Evolutionary conservation across 495 filamentous ascomycete species (phyloP).

Genomic region (Podospora appendiculata): DNA sequence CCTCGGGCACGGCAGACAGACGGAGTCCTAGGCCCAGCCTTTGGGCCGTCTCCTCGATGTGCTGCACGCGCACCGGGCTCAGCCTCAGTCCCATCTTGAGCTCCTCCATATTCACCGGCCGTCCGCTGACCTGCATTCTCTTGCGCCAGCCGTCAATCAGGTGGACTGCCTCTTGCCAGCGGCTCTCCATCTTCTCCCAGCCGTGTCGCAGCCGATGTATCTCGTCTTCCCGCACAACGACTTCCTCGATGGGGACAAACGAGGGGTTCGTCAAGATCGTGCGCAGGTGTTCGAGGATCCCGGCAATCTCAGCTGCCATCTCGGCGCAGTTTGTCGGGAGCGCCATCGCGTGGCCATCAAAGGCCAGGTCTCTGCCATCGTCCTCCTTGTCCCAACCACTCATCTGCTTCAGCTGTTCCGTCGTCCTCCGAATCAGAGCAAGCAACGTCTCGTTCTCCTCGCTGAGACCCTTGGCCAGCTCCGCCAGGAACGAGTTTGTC

Average conservation of each 20-base stretch:
- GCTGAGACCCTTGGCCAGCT: conserved; percentile 77
- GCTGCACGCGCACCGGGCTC: conserved; percentile 49
- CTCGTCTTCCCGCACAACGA: conserved; percentile 83
- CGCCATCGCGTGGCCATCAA: conserved; percentile 33
- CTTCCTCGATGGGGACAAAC: conserved; percentile 92
- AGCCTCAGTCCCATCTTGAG: conserved; percentile 67
- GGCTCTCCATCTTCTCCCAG: conserved; percentile 83
- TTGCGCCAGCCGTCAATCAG: conserved; percentile 93
- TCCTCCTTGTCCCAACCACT: conserved; percentile 53
- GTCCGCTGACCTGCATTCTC: conserved; percentile 69
- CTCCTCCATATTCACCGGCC: conserved; percentile 76
- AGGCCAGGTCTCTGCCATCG: conserved; percentile 9
- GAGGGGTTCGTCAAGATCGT: conserved; percentile 86
- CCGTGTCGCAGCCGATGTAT: conserved; percentile 72
- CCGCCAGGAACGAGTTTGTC: conserved; percentile 86
- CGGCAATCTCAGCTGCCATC: conserved; percentile 62
- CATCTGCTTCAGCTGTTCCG: conserved; percentile 66
- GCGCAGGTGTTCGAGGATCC: conserved; percentile 68
- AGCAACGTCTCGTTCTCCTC: conserved; percentile 90
- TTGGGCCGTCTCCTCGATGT: conserved; percentile 39
- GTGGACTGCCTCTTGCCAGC: conserved; percentile 82
- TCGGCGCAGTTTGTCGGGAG: conserved; percentile 60
- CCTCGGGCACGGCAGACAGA: conserved; percentile 29
- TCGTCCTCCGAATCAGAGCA: conserved; percentile 59
- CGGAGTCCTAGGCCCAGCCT: conserved; percentile 17